These are phyloP conservation scores for Hyphodiscus sp. DNA, from an alignment of 2,329 filamentous ascomycete species.

Conservation along the genomic window DNA sequence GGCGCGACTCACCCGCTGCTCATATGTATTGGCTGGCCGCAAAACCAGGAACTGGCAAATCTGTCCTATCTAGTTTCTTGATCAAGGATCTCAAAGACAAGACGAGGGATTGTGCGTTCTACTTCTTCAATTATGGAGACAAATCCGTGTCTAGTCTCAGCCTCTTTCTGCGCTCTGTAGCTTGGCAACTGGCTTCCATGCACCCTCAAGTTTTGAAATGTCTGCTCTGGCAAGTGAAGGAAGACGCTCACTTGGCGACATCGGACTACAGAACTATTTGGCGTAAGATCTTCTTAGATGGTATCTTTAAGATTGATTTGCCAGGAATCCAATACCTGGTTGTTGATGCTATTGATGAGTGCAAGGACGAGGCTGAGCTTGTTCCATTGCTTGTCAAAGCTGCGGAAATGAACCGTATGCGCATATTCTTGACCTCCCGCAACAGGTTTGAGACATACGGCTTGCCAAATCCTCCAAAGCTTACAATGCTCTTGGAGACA, in stretches of 20 bases:
- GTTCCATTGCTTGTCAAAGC: conserved; percentile 1
- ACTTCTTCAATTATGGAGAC: conserved; percentile 23
- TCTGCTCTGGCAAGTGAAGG: conserved; percentile 20
- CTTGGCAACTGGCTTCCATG: conserved; percentile 30
- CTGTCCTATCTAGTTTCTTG: conserved; percentile 15
- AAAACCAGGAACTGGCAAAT: conserved; percentile 24
- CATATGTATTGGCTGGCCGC: conserved; percentile 26
- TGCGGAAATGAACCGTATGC: no score
- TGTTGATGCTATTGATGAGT: conserved; percentile 34
- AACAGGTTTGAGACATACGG: no score
- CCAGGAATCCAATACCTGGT: conserved; percentile 29
- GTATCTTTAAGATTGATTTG: conserved; percentile 26
- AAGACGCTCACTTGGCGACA: conserved; percentile 20
- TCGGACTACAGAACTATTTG: conserved; percentile 29
- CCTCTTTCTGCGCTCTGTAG: conserved; percentile 24
- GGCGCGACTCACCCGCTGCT: conserved; percentile 15
- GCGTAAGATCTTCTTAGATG: conserved; percentile 29
- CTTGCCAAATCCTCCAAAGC: conserved; percentile 6
- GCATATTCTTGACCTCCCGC: background rate
- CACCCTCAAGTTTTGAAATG: conserved; percentile 20
- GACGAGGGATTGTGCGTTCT: conserved; percentile 29
- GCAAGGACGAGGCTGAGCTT: conserved; percentile 6
- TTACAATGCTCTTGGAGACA: no score
- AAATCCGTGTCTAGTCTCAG: conserved; percentile 12
- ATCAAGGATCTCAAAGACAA: conserved; percentile 30